phyloP scores from a whole-genome alignment of 805 yeast species.

The Starmerella stigmatis region DNA sequence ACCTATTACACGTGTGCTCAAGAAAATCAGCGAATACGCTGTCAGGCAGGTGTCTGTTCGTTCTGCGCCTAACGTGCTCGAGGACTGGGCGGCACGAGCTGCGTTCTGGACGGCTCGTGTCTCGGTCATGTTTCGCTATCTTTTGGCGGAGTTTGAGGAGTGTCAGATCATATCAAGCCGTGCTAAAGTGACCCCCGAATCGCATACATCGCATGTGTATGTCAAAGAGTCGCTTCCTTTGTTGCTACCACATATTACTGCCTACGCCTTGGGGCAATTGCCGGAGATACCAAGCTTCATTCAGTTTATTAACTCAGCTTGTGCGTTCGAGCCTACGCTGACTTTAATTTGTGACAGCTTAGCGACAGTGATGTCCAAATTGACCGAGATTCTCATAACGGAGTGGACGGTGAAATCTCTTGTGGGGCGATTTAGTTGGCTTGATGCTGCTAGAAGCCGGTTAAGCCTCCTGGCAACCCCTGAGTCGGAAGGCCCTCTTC shows the following conservation, averaged over 20 bases:
- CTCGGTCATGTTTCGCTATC: background rate
- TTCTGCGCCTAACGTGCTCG: background rate
- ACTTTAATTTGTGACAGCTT: background rate
- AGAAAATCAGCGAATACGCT: background rate
- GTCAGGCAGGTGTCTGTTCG: background rate
- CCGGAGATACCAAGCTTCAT: background rate
- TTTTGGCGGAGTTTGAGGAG: background rate
- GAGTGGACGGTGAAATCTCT: too few relatives aligned
- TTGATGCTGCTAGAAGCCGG: too few relatives aligned
- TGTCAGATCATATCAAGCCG: too few relatives aligned
- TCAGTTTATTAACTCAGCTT: background rate
- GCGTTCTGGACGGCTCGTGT: background rate
- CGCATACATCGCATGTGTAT: background rate
- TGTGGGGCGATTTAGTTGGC: too few relatives aligned
- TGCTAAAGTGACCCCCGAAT: background rate
- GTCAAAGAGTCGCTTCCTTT: background rate
- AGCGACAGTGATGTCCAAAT: too few relatives aligned
- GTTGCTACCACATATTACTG: background rate
- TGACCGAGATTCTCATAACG: too few relatives aligned
- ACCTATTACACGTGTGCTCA: background rate
- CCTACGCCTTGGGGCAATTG: background rate
- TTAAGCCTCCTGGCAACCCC: too few relatives aligned
- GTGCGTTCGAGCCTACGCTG: background rate
- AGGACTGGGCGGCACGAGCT: constrained; percentile 4
- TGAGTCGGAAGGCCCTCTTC: too few relatives aligned